These are phyloP conservation scores for Auricularia sp. DNA, from an alignment of 768 basidiomycete genomes.

Conservation along the genomic window DNA sequence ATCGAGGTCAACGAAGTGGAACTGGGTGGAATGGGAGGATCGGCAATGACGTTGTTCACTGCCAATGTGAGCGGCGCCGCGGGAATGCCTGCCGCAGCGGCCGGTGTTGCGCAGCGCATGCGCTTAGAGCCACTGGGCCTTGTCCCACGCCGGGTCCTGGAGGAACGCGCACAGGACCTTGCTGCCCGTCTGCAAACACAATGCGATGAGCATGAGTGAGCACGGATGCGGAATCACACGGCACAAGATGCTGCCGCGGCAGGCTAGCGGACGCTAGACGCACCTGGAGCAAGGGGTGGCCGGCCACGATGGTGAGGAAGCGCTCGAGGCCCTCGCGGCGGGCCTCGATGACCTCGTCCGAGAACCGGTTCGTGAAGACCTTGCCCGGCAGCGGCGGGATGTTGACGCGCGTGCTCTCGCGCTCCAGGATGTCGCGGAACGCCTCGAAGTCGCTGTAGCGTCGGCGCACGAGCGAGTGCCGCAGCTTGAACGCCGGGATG, in stretches of 20 bases:
- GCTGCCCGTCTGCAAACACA: slow-evolving; percentile 64
- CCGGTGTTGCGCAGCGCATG: not conserved
- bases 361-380: slow-evolving; percentile 96
- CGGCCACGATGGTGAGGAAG: slow-evolving; percentile 92
- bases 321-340: slow-evolving; percentile 88
- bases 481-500: slow-evolving; percentile 96
- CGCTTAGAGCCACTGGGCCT: slow-evolving; percentile 58
- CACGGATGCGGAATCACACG: slow-evolving; percentile 3
- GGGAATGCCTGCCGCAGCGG: not conserved
- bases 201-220: not conserved
- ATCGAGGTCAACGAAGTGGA: too few species aligned
- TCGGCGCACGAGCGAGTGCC: slow-evolving; percentile 79
- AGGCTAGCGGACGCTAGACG: slow-evolving; percentile 14
- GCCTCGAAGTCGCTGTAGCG: slow-evolving; percentile 93
- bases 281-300: slow-evolving; percentile 92
- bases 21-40: not conserved
- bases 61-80: not conserved
- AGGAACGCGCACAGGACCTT: slow-evolving; percentile 94
- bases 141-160: slow-evolving; percentile 91
- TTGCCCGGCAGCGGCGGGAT: slow-evolving; percentile 96
- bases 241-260: not conserved
- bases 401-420: slow-evolving; percentile 93
- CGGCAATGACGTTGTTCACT: not conserved
- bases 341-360: slow-evolving; percentile 91
- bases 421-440: slow-evolving; percentile 94